Conservation (phyloP, 164 flowering plant genomes). For the Saururus chinensis region DNA sequence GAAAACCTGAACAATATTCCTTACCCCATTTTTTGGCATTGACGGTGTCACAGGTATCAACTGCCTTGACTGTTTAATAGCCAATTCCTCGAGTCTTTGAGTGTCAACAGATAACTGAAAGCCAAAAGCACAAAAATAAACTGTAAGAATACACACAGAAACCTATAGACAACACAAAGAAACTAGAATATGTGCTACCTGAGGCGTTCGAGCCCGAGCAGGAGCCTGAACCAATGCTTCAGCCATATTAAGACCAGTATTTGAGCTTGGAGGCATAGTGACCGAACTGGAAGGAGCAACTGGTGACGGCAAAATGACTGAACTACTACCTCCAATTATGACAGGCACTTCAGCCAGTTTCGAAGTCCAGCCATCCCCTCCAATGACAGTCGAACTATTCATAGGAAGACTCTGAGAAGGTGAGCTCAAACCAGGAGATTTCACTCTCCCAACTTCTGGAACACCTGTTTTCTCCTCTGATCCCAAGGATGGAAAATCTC, state of each 20-base stretch:
- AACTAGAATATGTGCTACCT: slow-evolving; percentile 27
- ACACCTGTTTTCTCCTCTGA: slow-evolving; percentile 49
- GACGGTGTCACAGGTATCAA: slow-evolving; percentile 75
- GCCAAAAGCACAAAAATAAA: background rate
- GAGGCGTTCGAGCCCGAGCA: slow-evolving; percentile 48
- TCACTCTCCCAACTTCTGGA: slow-evolving; percentile 48
- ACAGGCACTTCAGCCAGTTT: slow-evolving; percentile 74
- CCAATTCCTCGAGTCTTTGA: slow-evolving; percentile 79
- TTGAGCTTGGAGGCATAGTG: slow-evolving; percentile 24
- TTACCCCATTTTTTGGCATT: slow-evolving; percentile 59
- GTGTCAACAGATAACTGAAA: slow-evolving; percentile 51
- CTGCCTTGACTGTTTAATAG: slow-evolving; percentile 72
- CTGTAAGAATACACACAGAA: slow-evolving; percentile 1
- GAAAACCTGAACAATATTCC: slow-evolving; percentile 2
- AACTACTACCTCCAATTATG: slow-evolving; percentile 31
- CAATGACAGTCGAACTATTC: slow-evolving; percentile 41
- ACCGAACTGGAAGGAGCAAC: slow-evolving; percentile 22
- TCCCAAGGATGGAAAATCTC: slow-evolving; percentile 63
- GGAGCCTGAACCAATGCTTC: slow-evolving; percentile 81
- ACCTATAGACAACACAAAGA: background rate
- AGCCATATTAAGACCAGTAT: slow-evolving; percentile 77
- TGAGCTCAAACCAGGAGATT: slow-evolving; percentile 58
- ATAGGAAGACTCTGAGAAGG: slow-evolving; percentile 53
- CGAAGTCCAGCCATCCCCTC: slow-evolving; percentile 82
- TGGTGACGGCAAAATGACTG: slow-evolving; percentile 24